Conservation (phyloP, 257 asterid genomes). For the Nicotiana knightiana region DNA sequence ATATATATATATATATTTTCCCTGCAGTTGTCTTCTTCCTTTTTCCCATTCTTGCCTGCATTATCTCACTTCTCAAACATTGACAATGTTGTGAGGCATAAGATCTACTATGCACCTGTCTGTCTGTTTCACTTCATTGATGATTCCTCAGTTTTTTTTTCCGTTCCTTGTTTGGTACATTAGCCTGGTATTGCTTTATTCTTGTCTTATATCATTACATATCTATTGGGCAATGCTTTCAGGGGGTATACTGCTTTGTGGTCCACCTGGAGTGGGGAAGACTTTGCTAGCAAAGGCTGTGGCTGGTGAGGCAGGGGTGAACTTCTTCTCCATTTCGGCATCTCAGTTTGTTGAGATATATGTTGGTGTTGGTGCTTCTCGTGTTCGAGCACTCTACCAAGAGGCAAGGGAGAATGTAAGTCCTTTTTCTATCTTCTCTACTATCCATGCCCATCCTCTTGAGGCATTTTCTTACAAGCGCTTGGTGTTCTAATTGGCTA, state of each 20-base stretch:
- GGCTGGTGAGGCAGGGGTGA: conserved; percentile 99
- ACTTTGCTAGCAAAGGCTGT: conserved; percentile 95
- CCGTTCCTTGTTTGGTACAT: background rate
- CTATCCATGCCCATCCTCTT: background rate
- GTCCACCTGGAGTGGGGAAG: conserved; percentile 99
- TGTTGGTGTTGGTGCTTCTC: conserved; percentile 99
- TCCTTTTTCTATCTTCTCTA: conserved; percentile 3
- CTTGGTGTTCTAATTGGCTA: background rate
- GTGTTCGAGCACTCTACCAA: conserved; percentile 93
- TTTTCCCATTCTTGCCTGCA: background rate
- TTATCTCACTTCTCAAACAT: background rate
- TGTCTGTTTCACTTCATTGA: background rate
- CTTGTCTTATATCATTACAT: conserved; percentile 11
- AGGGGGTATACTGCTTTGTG: conserved; percentile 99
- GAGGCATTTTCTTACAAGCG: background rate
- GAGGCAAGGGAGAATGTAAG: conserved; percentile 95
- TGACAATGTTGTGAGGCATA: background rate
- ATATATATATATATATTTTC: background rate
- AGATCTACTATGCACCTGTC: background rate
- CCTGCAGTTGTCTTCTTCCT: background rate
- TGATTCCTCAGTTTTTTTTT: background rate
- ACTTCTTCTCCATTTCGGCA: conserved; percentile 97
- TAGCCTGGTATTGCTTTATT: background rate
- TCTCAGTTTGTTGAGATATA: conserved; percentile 97
- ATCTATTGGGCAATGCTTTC: conserved; percentile 18